Base-by-base conservation (phyloP, 169 alveolate genomes). In the Plasmodium coatneyi region DNA sequence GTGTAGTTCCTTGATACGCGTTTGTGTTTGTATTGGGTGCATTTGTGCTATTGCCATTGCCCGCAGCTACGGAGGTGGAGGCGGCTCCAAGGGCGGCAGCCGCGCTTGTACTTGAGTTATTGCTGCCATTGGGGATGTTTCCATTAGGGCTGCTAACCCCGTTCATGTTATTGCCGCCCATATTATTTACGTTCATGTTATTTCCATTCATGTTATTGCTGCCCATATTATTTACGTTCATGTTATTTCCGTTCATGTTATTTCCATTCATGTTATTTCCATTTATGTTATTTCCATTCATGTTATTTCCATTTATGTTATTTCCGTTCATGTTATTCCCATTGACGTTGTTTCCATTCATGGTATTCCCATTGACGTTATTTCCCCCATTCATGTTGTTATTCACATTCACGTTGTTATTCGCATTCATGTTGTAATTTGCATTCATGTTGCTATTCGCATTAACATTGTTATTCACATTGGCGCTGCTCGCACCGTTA, bases 31-130 rank as follows among this genome's bases (percentile, higher is more conserved):
- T 5, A 36, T 36, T 76, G 32, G 83, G 28, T 34, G 56, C 36
- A 66, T 82, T 82, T 41, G 91, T n/a, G 78, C 41, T 84, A 36
- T 84, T 71, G 46, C n/a, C 81, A 30, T 9, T 82, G 43, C 12
- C 10, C 36, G 86, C 49, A 22, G 93, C 39, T 19, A 28, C 79
- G 28, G 93, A n/a, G 19, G 30, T 25, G 56, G 86, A 41, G 41
- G 86, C 46, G n/a, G 36, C 86, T 9, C 32, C 83, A 28, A 66
- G 76, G 43, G 78, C 19, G 49, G 92, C 60, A n/a, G 39, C 36
- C 39, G 14, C 36, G 5, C 46, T n/a, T 36, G 34, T 34, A 2
- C 34, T 43, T 74, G 46, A 39, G 71, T 80, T 80, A 41, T 41
- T 82, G 54, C 43, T 83, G 32, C 56, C 76, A 30, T 36, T 83